A percentile compares a stretch with the other conserved stretches of the same genome.
These are phyloP conservation scores for Basidiobolus meristosporus DNA, from an alignment of 371 early-diverging fungal species.

Conservation along the genomic window DNA sequence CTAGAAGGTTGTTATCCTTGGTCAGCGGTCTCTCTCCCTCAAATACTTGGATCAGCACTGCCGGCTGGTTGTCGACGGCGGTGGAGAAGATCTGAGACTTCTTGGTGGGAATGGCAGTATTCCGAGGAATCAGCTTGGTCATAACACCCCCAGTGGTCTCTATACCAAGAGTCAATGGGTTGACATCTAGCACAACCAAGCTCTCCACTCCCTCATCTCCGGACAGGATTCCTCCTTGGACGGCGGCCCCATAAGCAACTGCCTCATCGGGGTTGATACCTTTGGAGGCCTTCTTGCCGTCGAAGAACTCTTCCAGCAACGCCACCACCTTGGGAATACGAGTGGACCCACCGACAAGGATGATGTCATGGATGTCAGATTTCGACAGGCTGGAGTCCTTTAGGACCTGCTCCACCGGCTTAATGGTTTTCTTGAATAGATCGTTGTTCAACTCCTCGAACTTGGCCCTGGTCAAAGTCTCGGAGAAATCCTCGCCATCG, in stretches of 20 bases:
- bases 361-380: conserved; percentile 88
- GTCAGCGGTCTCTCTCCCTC: conserved; percentile 96
- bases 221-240: conserved; percentile 93
- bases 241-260: conserved; percentile 97
- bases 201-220: conserved; percentile 33
- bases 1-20: conserved; percentile 91
- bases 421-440: conserved; percentile 85
- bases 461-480: conserved; percentile 87
- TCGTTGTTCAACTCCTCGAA: conserved; percentile 83
- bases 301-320: conserved; percentile 79
- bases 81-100: conserved; percentile 97
- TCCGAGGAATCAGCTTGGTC: conserved; percentile 90
- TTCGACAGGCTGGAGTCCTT: conserved; percentile 85
- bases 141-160: conserved; percentile 97
- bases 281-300: conserved; percentile 85
- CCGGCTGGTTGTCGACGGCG: conserved; percentile 94
- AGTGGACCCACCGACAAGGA: too few species aligned
- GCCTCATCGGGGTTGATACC: conserved; percentile 98
- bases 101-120: conserved; percentile 94
- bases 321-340: conserved; percentile 96
- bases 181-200: conserved; percentile 40
- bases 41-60: conserved; percentile 92
- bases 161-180: conserved; percentile 83
- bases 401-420: conserved; percentile 93
- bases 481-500: conserved; percentile 95